Percentiles rank a stretch among this genome's conserved stretches.
Conservation (phyloP, 495 filamentous ascomycete genomes). For the Trichoderma erinaceum region DNA sequence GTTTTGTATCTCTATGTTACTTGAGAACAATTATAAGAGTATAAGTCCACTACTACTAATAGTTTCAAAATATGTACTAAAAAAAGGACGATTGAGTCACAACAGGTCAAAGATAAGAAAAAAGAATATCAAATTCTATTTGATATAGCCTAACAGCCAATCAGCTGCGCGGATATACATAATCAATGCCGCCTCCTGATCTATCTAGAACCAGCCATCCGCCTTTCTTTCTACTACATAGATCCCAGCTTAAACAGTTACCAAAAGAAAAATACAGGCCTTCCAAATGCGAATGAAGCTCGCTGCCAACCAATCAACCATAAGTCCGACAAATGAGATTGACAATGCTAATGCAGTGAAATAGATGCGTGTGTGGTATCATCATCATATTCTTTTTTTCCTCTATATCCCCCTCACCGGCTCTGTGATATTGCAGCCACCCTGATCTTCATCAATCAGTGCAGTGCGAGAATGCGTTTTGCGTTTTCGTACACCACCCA, state of each 20-base stretch:
- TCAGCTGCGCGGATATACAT: no score
- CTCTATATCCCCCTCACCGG: not conserved
- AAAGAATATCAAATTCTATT: no score
- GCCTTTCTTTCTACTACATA: not conserved
- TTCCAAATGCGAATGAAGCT: constrained; percentile 9
- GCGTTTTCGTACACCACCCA: constrained; percentile 97
- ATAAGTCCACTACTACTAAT: no score
- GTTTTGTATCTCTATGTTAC: no score
- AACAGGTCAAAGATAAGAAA: no score
- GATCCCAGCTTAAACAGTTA: not conserved
- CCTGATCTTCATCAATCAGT: constrained; percentile 30
- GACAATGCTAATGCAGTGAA: constrained; percentile 10
- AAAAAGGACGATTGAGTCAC: no score
- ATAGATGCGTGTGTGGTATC: constrained; percentile 10
- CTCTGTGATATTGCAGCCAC: not conserved
- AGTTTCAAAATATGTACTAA: no score
- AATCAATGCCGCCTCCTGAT: not conserved
- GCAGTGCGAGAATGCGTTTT: constrained; percentile 70
- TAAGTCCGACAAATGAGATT: constrained; percentile 7
- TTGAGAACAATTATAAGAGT: no score
- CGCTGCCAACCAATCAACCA: not conserved
- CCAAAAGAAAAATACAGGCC: not conserved
- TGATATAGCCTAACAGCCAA: no score
- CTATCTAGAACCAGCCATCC: not conserved
- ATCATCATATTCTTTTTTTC: constrained; percentile 7